These are phyloP conservation scores for Saprolegnia diclina DNA, from an alignment of 352 stramenopile species.

Conservation along the genomic window DNA sequence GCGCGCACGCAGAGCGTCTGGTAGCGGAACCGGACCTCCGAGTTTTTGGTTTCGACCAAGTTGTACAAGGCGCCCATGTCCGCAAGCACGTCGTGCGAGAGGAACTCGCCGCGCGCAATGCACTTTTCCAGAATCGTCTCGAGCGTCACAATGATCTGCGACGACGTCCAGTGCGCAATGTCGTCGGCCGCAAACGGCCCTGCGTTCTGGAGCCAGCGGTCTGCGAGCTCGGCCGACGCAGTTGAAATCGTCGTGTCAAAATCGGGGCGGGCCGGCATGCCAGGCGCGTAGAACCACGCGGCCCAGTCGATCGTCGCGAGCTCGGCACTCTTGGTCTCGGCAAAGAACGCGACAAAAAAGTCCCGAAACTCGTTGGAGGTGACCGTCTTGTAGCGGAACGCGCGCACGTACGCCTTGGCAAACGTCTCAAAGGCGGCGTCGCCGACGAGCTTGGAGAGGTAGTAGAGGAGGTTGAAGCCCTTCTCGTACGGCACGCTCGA, in stretches of 20 bases:
- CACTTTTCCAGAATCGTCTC: conserved; percentile 45
- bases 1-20: conserved; percentile 55
- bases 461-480: conserved; percentile 56
- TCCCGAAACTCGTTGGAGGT: conserved; percentile 71
- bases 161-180: conserved; percentile 36
- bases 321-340: conserved; percentile 20
- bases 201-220: conserved; percentile 23
- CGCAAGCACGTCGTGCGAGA: background rate
- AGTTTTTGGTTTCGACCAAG: conserved; percentile 44
- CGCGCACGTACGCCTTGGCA: conserved; percentile 86
- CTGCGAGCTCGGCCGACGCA: conserved; percentile 33
- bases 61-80: conserved; percentile 11
- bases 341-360: conserved; percentile 70
- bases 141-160: conserved; percentile 51
- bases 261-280: conserved; percentile 73
- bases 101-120: background rate
- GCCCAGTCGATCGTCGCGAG: conserved; percentile 89
- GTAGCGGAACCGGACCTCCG: conserved; percentile 68
- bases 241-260: conserved; percentile 73
- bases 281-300: conserved; percentile 84
- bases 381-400: conserved; percentile 85
- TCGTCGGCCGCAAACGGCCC: conserved; percentile 4
- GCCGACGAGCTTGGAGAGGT: conserved; percentile 34
- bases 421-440: conserved; percentile 66
- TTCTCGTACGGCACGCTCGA: conserved; percentile 96